Evolutionary conservation across 2,329 filamentous ascomycete species (phyloP).

Genomic region (Trichoderma polysporum): DNA sequence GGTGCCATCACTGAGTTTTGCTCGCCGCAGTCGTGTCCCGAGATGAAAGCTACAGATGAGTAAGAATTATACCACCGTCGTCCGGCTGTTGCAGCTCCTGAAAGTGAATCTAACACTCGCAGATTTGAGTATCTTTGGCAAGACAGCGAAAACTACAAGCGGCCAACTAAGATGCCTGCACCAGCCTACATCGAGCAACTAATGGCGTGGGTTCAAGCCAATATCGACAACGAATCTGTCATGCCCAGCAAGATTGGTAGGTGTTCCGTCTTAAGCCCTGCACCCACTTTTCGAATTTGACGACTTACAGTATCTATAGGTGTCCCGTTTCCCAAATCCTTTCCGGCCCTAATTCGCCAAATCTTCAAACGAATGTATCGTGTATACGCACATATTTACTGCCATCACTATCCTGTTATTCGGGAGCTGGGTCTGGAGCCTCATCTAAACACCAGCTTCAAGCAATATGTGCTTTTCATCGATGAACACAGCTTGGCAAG

Average conservation of each 20-base stretch:
- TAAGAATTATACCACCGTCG: conserved; percentile 50
- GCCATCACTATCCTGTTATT: conserved; percentile 97
- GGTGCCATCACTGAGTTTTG: conserved; percentile 99
- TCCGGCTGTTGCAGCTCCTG: no score
- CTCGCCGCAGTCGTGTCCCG: conserved; percentile 92
- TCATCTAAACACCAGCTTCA: conserved; percentile 98
- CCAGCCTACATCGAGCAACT: conserved; percentile 97
- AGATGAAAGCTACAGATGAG: conserved; percentile 99
- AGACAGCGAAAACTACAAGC: conserved; percentile 89
- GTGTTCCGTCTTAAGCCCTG: conserved; percentile 21
- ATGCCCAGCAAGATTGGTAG: conserved; percentile 89
- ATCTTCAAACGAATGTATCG: conserved; percentile 99
- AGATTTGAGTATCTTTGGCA: conserved; percentile 99
- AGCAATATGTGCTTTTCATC: conserved; percentile 98
- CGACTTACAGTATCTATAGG: conserved; percentile 47
- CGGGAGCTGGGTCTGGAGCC: conserved; percentile 93
- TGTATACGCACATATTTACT: conserved; percentile 99
- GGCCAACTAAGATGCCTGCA: conserved; percentile 96
- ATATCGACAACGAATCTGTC: conserved; percentile 91
- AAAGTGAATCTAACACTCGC: not conserved
- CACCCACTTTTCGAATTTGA: not conserved
- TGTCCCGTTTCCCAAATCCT: conserved; percentile 91
- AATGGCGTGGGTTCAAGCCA: conserved; percentile 94
- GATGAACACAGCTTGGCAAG: conserved; percentile 92
- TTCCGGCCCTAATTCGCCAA: conserved; percentile 83